A percentile compares a stretch with the other conserved stretches of the same genome.
phyloP scores from a whole-genome alignment of 192 early-diverging fungal species.

The Phycomyces nitens region DNA sequence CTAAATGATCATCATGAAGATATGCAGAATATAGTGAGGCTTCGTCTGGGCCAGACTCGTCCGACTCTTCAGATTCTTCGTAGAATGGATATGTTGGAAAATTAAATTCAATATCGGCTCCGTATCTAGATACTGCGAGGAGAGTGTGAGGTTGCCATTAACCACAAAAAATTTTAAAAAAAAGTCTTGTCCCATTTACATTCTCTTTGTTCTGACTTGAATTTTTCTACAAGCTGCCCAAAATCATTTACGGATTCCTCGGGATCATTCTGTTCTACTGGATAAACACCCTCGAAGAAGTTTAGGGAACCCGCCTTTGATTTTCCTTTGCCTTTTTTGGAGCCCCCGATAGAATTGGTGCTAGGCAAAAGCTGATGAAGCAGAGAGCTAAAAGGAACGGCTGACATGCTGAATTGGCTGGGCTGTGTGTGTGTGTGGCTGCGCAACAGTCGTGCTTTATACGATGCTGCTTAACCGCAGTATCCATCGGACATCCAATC shows the following conservation, averaged over 20 bases:
- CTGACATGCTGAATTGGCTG: neutral
- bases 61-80: neutral
- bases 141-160: too few relatives aligned
- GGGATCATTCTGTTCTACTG: neutral
- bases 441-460: too few relatives aligned
- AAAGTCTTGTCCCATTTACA: too few relatives aligned
- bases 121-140: neutral
- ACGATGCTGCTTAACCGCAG: too few relatives aligned
- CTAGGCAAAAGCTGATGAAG: conserved; percentile 18
- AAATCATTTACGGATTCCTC: conserved; percentile 3
- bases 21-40: neutral
- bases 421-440: too few relatives aligned
- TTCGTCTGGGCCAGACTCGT: neutral
- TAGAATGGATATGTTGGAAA: neutral
- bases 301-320: neutral
- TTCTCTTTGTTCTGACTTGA: too few relatives aligned
- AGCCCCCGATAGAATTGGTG: neutral
- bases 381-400: conserved; percentile 10
- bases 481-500: too few relatives aligned
- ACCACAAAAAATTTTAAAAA: too few relatives aligned
- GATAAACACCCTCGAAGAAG: neutral
- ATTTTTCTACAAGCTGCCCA: neutral
- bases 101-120: conserved; percentile 2
- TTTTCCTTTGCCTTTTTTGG: conserved; percentile 16
- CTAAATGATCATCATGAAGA: neutral